Conservation (phyloP, 768 basidiomycete species). For the Pleurotus pulmonarius region DNA sequence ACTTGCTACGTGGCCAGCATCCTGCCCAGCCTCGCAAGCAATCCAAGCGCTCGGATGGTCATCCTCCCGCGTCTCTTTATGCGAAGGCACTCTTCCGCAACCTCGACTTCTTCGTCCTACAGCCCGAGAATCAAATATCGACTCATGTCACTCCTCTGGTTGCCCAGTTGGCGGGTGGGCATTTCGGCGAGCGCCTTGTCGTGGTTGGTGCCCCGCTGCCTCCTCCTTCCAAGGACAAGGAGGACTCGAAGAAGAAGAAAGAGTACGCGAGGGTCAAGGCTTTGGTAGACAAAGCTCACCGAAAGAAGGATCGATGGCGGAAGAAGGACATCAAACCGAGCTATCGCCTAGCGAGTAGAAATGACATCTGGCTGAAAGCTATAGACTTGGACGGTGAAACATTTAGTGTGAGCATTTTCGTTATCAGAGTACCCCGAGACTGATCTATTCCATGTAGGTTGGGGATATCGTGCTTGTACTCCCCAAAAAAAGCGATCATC, state of each 20-base stretch:
- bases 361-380: constrained; percentile 31
- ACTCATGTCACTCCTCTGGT: constrained; percentile 68
- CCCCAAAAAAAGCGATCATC: constrained; percentile 26
- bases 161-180: constrained; percentile 41
- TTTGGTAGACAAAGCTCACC: constrained; percentile 22
- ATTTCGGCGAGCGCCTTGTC: constrained; percentile 50
- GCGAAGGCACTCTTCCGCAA: constrained; percentile 31
- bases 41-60: constrained; percentile 4
- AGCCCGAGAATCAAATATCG: constrained; percentile 44
- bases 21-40: constrained; percentile 2
- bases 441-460: constrained; percentile 31
- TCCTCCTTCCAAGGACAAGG: constrained; percentile 17
- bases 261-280: constrained; percentile 21
- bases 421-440: not conserved
- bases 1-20: constrained; percentile 15
- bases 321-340: constrained; percentile 7
- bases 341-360: constrained; percentile 29
- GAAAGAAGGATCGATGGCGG: constrained; percentile 20
- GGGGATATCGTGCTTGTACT: constrained; percentile 62
- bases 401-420: constrained; percentile 34
- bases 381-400: constrained; percentile 38
- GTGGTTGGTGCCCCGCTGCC: constrained; percentile 48
- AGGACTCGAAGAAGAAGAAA: constrained; percentile 19
- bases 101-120: constrained; percentile 55
- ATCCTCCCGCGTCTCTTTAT: constrained; percentile 1